Evolutionary conservation across 2,329 filamentous ascomycete species (phyloP).

Genomic region (Colletotrichum falcatum): DNA sequence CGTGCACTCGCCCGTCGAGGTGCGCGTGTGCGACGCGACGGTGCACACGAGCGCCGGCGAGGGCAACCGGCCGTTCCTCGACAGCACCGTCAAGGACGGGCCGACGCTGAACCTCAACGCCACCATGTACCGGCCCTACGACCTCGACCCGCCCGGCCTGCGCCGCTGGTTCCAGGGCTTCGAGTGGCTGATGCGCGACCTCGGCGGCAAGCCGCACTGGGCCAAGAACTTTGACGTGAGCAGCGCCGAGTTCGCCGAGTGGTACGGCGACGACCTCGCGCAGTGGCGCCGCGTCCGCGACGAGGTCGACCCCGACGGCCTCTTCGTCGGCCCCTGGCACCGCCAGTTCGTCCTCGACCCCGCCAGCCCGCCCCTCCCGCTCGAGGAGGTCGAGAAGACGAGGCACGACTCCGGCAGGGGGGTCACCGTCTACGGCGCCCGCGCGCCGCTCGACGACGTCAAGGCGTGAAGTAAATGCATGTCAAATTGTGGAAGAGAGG

Average conservation of each 20-base stretch:
- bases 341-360: slow-evolving; percentile 70
- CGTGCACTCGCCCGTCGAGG: slow-evolving; percentile 91
- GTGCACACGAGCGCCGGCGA: slow-evolving; percentile 48
- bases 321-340: slow-evolving; percentile 95
- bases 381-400: slow-evolving; percentile 53
- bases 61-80: slow-evolving; percentile 64
- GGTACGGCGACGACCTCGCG: slow-evolving; percentile 76
- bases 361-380: slow-evolving; percentile 48
- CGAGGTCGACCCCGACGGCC: slow-evolving; percentile 80
- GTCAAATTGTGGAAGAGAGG: background rate
- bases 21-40: slow-evolving; percentile 82
- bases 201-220: slow-evolving; percentile 90
- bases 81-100: slow-evolving; percentile 75
- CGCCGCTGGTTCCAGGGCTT: slow-evolving; percentile 88
- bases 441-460: slow-evolving; percentile 10
- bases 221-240: slow-evolving; percentile 86
- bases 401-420: slow-evolving; percentile 37
- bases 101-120: slow-evolving; percentile 92
- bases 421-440: slow-evolving; percentile 30
- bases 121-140: slow-evolving; percentile 87
- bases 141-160: slow-evolving; percentile 79
- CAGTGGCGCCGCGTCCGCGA: slow-evolving; percentile 77
- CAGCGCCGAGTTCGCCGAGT: slow-evolving; percentile 67
- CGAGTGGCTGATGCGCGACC: slow-evolving; percentile 89
- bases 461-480: slow-evolving; percentile 2